Percentiles rank a stretch among this genome's conserved stretches.
Conservation (phyloP, 352 stramenopile genomes). For the Pythium rhizo-oryzae region DNA sequence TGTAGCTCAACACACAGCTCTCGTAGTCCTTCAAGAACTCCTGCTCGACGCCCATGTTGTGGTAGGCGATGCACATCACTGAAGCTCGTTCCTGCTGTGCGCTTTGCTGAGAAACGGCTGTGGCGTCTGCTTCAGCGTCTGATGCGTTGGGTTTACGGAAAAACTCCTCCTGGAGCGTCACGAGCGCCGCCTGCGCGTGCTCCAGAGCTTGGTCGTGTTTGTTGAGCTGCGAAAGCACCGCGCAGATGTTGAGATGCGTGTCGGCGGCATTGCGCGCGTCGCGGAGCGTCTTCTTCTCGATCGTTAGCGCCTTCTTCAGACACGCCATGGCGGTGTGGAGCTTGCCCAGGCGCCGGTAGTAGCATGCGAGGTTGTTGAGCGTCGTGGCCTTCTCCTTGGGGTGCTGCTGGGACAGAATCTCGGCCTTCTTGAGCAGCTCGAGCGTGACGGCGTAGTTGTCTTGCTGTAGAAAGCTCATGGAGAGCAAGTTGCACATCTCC, state of each 20-base stretch:
- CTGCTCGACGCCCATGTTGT: slow-evolving; percentile 95
- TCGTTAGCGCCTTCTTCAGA: slow-evolving; percentile 88
- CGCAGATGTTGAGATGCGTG: slow-evolving; percentile 94
- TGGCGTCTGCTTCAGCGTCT: not conserved
- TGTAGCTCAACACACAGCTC: slow-evolving; percentile 87
- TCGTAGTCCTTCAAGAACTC: slow-evolving; percentile 93
- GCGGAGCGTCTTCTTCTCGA: slow-evolving; percentile 70
- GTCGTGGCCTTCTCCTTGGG: slow-evolving; percentile 84
- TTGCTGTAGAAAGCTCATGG: slow-evolving; percentile 95
- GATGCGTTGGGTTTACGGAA: slow-evolving; percentile 34
- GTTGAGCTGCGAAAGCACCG: slow-evolving; percentile 89
- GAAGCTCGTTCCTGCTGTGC: slow-evolving; percentile 81
- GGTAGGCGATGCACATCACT: slow-evolving; percentile 94
- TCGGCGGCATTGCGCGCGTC: slow-evolving; percentile 87
- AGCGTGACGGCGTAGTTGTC: slow-evolving; percentile 91
- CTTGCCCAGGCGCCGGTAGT: slow-evolving; percentile 89
- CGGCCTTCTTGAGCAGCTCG: slow-evolving; percentile 94
- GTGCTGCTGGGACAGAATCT: slow-evolving; percentile 90
- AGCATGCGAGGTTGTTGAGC: slow-evolving; percentile 95
- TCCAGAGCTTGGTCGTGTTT: slow-evolving; percentile 85
- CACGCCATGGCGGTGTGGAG: slow-evolving; percentile 91
- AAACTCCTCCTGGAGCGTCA: slow-evolving; percentile 91
- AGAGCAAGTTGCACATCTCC: slow-evolving; percentile 94
- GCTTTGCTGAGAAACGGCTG: not conserved
- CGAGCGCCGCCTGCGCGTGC: slow-evolving; percentile 87